A percentile compares a stretch with the other conserved stretches of the same genome.
phyloP scores from a whole-genome alignment of 495 filamentous ascomycete species.

The Oidiodendron maius region DNA sequence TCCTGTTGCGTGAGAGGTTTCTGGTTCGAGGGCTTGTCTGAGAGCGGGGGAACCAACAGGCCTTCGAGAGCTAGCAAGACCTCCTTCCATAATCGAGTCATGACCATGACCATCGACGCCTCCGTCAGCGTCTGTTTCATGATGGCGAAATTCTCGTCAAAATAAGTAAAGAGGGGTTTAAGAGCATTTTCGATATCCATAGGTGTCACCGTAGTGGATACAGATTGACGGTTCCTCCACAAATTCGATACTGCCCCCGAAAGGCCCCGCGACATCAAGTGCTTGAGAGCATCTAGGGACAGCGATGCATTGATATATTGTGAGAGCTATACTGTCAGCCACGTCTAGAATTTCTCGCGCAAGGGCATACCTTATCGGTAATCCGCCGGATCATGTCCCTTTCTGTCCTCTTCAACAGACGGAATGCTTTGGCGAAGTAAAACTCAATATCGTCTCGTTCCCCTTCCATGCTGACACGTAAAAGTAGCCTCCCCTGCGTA shows the following conservation, averaged over 20 bases:
- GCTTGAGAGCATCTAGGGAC: slow-evolving; percentile 71
- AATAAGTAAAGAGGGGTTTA: slow-evolving; percentile 88
- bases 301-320: slow-evolving; percentile 89
- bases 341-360: slow-evolving; percentile 4
- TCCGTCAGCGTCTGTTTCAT: slow-evolving; percentile 95
- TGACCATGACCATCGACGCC: slow-evolving; percentile 91
- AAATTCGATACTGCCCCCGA: slow-evolving; percentile 77
- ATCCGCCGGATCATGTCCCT: slow-evolving; percentile 97
- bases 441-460: slow-evolving; percentile 98
- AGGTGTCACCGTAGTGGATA: slow-evolving; percentile 52
- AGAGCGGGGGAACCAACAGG: slow-evolving; percentile 87
- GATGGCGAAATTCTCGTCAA: slow-evolving; percentile 98
- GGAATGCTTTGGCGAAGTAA: slow-evolving; percentile 95
- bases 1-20: slow-evolving; percentile 83
- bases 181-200: slow-evolving; percentile 76
- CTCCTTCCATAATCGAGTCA: slow-evolving; percentile 98
- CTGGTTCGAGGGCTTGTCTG: slow-evolving; percentile 90
- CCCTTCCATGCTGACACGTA: slow-evolving; percentile 96
- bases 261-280: slow-evolving; percentile 59
- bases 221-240: slow-evolving; percentile 54
- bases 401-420: slow-evolving; percentile 89
- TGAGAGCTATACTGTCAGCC: slow-evolving; percentile 58
- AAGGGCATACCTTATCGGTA: slow-evolving; percentile 78
- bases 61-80: slow-evolving; percentile 86
- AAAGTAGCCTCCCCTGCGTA: slow-evolving; percentile 83